phyloP scores from a whole-genome alignment of 331 rosid species.

The Pyrus hybrid region DNA sequence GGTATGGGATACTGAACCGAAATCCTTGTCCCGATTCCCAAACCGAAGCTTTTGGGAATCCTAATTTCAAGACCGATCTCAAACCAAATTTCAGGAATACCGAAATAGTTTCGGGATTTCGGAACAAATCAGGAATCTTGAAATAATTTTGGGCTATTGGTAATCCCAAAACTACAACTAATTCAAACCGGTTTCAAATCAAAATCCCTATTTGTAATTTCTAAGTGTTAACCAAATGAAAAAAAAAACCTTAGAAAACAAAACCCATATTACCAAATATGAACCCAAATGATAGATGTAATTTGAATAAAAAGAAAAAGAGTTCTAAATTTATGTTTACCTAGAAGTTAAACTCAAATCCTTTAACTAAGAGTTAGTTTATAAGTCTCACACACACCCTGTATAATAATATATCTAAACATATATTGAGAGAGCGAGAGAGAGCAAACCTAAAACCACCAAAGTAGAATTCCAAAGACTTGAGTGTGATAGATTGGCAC shows the following conservation, averaged over 20 bases:
- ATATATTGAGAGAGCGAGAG: too few relatives aligned
- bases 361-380: too few relatives aligned
- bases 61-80: too few relatives aligned
- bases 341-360: neutral
- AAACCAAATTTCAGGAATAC: too few relatives aligned
- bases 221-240: conserved; percentile 9
- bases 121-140: too few relatives aligned
- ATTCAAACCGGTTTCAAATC: conserved; percentile 1
- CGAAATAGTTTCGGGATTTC: too few relatives aligned
- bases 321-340: neutral
- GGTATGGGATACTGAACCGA: too few relatives aligned
- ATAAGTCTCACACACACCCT: neutral
- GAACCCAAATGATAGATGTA: neutral
- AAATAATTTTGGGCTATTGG: too few relatives aligned
- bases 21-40: too few relatives aligned
- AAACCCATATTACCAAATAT: neutral
- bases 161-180: neutral
- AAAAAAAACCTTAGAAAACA: conserved; percentile 14
- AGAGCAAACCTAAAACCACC: neutral
- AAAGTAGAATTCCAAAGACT: conserved; percentile 12
- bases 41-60: too few relatives aligned
- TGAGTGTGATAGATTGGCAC: neutral
- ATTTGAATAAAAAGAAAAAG: neutral
- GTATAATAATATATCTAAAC: too few relatives aligned
- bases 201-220: conserved; percentile 13